These are phyloP conservation scores for Clavispora carvajalis DNA, from an alignment of 805 yeast genomes.

Conservation along the genomic window DNA sequence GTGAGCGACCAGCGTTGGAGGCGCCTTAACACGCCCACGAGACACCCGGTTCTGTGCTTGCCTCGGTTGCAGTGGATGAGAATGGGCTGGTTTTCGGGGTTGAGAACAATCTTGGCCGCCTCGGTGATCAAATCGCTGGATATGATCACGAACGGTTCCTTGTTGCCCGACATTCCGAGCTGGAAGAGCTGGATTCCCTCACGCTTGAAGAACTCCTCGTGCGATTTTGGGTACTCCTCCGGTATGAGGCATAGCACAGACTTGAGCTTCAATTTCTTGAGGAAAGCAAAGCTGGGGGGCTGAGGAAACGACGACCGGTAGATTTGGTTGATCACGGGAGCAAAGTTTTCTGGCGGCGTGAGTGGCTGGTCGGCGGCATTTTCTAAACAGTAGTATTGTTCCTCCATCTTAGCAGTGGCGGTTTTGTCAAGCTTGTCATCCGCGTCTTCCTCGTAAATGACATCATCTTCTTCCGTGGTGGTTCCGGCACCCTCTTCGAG, in stretches of 20 bases:
- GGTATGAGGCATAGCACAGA: constrained; percentile 82
- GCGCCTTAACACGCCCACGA: constrained; percentile 87
- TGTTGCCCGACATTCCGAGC: constrained; percentile 91
- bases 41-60: constrained; percentile 94
- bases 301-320: constrained; percentile 91
- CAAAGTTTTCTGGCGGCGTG: constrained; percentile 86
- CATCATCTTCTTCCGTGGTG: constrained; percentile 25
- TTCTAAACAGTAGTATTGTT: constrained; percentile 1
- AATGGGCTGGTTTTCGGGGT: constrained; percentile 88
- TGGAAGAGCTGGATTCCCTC: constrained; percentile 71
- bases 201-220: constrained; percentile 54
- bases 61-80: constrained; percentile 95
- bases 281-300: constrained; percentile 70
- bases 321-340: constrained; percentile 67
- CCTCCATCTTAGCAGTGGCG: constrained; percentile 17
- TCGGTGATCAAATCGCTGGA: constrained; percentile 62
- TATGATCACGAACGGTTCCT: constrained; percentile 85
- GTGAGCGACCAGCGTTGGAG: constrained; percentile 90
- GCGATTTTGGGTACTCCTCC: constrained; percentile 83
- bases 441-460: constrained; percentile 33
- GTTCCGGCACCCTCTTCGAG: constrained; percentile 22
- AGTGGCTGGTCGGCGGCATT: constrained; percentile 16
- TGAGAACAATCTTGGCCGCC: constrained; percentile 73
- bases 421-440: constrained; percentile 35
- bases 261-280: constrained; percentile 57